Evolutionary conservation across 352 stramenopile species (phyloP), one percentile per base, ranked within the genome.

Genomic region (Elongisporangium anandrum): DNA sequence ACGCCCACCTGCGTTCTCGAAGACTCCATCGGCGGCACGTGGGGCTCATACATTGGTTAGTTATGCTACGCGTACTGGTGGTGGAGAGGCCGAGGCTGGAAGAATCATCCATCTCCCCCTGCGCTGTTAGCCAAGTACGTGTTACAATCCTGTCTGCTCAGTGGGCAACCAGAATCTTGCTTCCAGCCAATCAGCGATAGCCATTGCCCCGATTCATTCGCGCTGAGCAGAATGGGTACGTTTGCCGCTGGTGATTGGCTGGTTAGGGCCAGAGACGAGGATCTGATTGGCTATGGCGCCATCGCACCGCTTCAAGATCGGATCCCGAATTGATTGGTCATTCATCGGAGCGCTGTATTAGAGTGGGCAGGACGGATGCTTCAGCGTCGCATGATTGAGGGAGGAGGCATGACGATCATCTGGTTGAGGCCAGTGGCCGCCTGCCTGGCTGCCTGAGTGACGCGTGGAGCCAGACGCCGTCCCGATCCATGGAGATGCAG

Each of bases 131-230:
- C 48, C 19, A 26, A 24, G 48, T 52, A 58, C 53, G 53, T 58
- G 53, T 16, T 58, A 58, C 22, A 23, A 39, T 49, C 20, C 53
- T 34, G 53, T 38, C 39, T 16, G 29, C 24, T 22, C 23, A 58
- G 53, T 58, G 53, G 53, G n/a, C 17, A 29, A 41, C 39, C 9
- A 17, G 29, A 41, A 41, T 41, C 29, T 41, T 41, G 29, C 13
- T 2, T 15, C 23, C 26, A 17, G 39, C 53, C 53, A 58, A 58
- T 58, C 53, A 58, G 13, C 15, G 29, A 3, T 15, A 20, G 22
- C 12, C 16, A 58, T 58, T 58, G 29, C 5, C 53, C 53, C 53
- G 47, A 26, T 38, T 58, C 53, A 58, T 58, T 58, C 29, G 29
- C 29, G 29, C 29, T 8, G 29, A 41, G 29, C 4, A 41, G 4